Base-by-base conservation (phyloP, 225 moss, liverwort and hornwort species). In the Takakia lepidozioides region DNA sequence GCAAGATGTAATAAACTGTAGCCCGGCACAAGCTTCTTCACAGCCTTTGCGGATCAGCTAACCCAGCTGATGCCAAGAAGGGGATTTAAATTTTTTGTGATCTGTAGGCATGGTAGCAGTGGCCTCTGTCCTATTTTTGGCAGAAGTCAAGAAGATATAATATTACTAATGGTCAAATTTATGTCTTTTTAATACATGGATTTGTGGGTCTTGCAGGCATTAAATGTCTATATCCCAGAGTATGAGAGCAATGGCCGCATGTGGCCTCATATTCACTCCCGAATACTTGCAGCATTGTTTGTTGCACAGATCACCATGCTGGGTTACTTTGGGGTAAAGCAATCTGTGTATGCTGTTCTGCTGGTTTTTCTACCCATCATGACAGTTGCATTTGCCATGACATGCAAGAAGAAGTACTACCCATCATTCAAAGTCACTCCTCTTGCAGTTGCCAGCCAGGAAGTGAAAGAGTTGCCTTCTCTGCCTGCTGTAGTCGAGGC, bases 231-330 rank as follows among this genome's bases (percentile, higher is more conserved):
- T 48, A 72, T 90, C 29, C 83, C 83, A 8, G 71, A 72, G 9
- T 90, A 69, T 51, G 89, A 90, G 67, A 90, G 89, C 53, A 64
- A 74, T 32, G 89, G 89, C 32, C 76, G 89, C 7, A 58, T 90
- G 72, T 90, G 86, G 89, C 89, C 89, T 25, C 89, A 86, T 50
- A 83, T 90, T 29, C 86, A 90, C 60, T 64, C 62, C 49, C 85
- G 86, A 16, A 57, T 83, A 34, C 55, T 90, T 38, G 77, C 80
- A 25, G 82, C 80, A 10, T 35, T 90, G 26, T 20, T 75, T 1
- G 80, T 85, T 19, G 38, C 86, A 27, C 89, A 90, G 58, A 59
- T 80, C 27, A 86, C 86, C 14, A 67, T 73, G n/a, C 17, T 86
- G 38, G 77, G 76, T 2, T 90, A 71, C 28, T 86, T 90, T 22